phyloP scores from a whole-genome alignment of 345 rosid species.

The Eucalyptus virginea region DNA sequence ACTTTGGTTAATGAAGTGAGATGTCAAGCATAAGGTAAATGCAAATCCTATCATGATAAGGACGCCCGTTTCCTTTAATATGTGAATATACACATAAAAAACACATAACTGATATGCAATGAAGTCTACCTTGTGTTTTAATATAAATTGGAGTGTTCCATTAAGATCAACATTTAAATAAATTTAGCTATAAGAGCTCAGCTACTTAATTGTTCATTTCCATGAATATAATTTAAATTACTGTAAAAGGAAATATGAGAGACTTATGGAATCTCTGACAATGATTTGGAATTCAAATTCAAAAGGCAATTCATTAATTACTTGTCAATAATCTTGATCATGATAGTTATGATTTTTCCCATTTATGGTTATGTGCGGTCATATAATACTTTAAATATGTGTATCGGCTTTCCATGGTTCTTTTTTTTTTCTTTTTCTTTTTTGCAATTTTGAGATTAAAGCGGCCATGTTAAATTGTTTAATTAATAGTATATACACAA shows the following conservation, averaged over 20 bases:
- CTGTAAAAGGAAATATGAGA: neutral
- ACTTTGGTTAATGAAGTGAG: neutral
- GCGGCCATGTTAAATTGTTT: neutral
- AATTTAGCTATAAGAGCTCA: neutral
- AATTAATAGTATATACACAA: neutral
- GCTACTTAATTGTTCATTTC: neutral
- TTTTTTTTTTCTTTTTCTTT: neutral
- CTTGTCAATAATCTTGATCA: neutral
- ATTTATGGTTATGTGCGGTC: neutral
- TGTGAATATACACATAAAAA: neutral
- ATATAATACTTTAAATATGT: neutral
- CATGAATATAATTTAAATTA: neutral
- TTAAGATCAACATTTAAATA: neutral
- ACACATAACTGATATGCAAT: neutral
- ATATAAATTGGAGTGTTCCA: neutral
- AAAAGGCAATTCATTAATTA: neutral
- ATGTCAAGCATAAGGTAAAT: neutral
- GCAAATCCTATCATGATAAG: neutral
- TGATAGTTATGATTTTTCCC: neutral
- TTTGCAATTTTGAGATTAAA: neutral
- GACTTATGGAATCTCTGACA: neutral
- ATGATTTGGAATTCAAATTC: neutral
- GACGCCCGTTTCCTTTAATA: neutral
- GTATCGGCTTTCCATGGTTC: neutral
- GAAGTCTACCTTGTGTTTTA: neutral